phyloP scores from a whole-genome alignment of 805 yeast species.

The Myxozyma lipomycoides region DNA sequence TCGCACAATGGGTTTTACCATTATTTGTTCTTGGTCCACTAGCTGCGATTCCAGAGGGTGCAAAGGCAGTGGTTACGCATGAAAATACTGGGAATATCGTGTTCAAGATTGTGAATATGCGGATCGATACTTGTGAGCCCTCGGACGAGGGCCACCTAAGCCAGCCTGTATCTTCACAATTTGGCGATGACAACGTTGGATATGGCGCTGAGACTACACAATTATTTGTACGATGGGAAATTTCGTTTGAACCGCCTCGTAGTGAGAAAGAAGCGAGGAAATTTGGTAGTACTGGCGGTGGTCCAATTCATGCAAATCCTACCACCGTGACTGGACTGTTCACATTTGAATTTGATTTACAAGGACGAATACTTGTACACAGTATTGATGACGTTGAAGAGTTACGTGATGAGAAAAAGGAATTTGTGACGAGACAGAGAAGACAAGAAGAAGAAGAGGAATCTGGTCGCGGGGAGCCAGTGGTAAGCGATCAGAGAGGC shows the following conservation, averaged over 20 bases:
- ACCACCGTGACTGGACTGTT: conserved; percentile 22
- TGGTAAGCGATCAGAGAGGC: not conserved
- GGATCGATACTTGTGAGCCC: conserved; percentile 13
- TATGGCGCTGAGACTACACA: conserved; percentile 6
- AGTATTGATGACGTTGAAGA: conserved; percentile 26
- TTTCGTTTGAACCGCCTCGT: conserved; percentile 9
- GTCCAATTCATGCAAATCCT: not conserved
- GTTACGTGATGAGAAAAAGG: not conserved
- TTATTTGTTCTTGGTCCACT: conserved; percentile 25
- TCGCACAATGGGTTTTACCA: conserved; percentile 26
- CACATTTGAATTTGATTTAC: conserved; percentile 23
- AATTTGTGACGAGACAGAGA: not conserved
- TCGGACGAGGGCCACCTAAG: not conserved
- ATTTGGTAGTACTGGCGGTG: not conserved
- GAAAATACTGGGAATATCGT: conserved; percentile 7
- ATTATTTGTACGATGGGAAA: conserved; percentile 23
- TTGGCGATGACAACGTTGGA: not conserved
- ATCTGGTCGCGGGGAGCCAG: not conserved
- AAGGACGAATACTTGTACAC: conserved; percentile 22
- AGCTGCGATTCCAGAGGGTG: conserved; percentile 22
- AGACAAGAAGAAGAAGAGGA: not conserved
- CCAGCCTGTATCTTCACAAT: not conserved
- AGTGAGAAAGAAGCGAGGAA: not conserved
- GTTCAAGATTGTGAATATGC: conserved; percentile 22
- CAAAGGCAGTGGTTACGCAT: not conserved